Evolutionary conservation across 2,329 filamentous ascomycete species (phyloP).

Genomic region (Ascochyta koolunga): DNA sequence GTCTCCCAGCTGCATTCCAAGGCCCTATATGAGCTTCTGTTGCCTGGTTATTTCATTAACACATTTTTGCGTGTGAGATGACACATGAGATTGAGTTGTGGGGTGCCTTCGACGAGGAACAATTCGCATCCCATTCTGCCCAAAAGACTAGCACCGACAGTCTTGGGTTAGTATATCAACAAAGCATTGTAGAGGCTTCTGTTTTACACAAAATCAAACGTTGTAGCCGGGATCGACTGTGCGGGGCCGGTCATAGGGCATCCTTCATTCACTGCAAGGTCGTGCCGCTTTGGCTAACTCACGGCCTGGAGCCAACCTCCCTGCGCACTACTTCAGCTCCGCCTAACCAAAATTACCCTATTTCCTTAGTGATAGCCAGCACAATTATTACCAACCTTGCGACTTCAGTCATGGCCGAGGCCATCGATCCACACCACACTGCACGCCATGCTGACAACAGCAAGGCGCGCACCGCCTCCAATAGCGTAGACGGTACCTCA

Average conservation of each 20-base stretch:
- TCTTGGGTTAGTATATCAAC: too few relatives aligned
- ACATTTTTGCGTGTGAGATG: too few relatives aligned
- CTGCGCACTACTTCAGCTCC: neutral
- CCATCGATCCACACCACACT: neutral
- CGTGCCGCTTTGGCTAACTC: neutral
- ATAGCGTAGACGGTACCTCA: neutral
- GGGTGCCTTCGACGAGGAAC: too few relatives aligned
- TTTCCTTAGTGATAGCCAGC: neutral
- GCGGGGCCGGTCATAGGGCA: neutral
- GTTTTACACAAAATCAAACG: neutral
- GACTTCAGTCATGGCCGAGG: neutral
- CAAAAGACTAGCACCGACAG: too few relatives aligned
- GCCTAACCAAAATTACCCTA: neutral
- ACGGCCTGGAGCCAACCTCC: neutral
- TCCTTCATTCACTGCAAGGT: neutral
- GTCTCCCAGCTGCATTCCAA: too few relatives aligned
- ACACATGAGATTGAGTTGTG: too few relatives aligned
- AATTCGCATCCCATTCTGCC: too few relatives aligned
- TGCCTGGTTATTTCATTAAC: too few relatives aligned
- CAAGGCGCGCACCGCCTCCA: neutral
- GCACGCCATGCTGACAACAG: neutral
- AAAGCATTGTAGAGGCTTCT: too few relatives aligned
- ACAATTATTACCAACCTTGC: neutral
- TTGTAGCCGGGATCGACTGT: neutral
- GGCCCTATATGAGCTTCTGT: too few relatives aligned